phyloP scores from a whole-genome alignment of 495 filamentous ascomycete species.

The Jackrogersella multiformis region DNA sequence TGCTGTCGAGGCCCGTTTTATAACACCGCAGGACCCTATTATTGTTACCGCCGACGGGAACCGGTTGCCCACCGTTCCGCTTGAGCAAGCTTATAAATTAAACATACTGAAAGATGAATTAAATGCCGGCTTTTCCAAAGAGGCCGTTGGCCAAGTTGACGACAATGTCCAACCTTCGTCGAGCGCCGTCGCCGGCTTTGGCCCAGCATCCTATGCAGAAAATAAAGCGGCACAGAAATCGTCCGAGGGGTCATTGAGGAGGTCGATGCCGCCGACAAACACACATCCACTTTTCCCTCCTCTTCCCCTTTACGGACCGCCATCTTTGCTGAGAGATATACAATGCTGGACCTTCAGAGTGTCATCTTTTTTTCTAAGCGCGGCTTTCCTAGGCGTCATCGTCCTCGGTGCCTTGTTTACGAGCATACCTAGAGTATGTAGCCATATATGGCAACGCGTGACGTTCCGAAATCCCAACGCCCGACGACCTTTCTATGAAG shows the following conservation, averaged over 20 bases:
- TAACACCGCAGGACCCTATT: slow-evolving; percentile 76
- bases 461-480: slow-evolving; percentile 65
- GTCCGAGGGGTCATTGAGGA: slow-evolving; percentile 49
- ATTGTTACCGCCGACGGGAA: slow-evolving; percentile 71
- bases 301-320: slow-evolving; percentile 82
- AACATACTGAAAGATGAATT: slow-evolving; percentile 68
- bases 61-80: slow-evolving; percentile 70
- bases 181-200: slow-evolving; percentile 7
- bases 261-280: slow-evolving; percentile 65
- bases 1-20: slow-evolving; percentile 71
- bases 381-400: slow-evolving; percentile 78
- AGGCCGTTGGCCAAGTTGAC: slow-evolving; percentile 11
- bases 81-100: slow-evolving; percentile 71
- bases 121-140: slow-evolving; percentile 41
- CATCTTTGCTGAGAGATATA: slow-evolving; percentile 68
- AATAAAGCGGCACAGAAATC: slow-evolving; percentile 30
- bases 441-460: slow-evolving; percentile 57
- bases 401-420: slow-evolving; percentile 76
- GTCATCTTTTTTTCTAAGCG: slow-evolving; percentile 76
- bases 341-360: slow-evolving; percentile 69
- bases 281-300: slow-evolving; percentile 90
- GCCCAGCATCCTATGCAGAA: slow-evolving; percentile 12
- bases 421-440: slow-evolving; percentile 61
- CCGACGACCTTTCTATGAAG: slow-evolving; percentile 73
- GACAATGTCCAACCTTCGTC: slow-evolving; percentile 15